Evolutionary conservation across 116 monocot genomes (phyloP).

Genomic region (Posidonia oceanica): DNA sequence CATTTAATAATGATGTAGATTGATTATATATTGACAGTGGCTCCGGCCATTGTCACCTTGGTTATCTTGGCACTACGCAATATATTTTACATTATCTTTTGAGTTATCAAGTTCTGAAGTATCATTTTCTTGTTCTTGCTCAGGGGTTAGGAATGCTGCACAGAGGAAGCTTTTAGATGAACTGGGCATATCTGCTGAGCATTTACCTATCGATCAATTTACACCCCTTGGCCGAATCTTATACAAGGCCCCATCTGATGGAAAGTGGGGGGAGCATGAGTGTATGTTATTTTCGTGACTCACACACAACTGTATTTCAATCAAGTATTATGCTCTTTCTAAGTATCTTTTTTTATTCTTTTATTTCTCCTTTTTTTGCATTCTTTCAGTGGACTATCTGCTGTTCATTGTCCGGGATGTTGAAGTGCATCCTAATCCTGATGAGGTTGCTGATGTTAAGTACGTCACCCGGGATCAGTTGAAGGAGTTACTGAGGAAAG

Average conservation of each 20-base stretch:
- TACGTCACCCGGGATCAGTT: constrained; percentile 63
- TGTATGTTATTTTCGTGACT: constrained; percentile 26
- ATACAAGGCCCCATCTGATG: constrained; percentile 96
- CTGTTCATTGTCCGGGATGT: constrained; percentile 91
- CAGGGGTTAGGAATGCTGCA: constrained; percentile 89
- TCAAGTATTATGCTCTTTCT: neutral
- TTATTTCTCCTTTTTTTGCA: neutral
- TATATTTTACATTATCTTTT: no score
- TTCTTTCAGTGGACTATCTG: constrained; percentile 76
- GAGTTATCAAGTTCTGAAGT: no score
- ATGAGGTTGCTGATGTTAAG: constrained; percentile 76
- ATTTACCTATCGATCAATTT: constrained; percentile 72
- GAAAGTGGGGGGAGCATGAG: constrained; percentile 99
- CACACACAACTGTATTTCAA: no score
- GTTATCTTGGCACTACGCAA: no score
- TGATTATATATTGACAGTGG: no score
- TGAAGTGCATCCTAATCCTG: constrained; percentile 58
- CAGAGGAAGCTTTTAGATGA: constrained; percentile 87
- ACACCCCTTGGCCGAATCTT: constrained; percentile 74
- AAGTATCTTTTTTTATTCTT: no score
- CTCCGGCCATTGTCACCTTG: no score
- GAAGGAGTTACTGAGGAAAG: constrained; percentile 72
- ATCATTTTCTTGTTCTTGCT: neutral
- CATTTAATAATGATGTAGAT: no score
- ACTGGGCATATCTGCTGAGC: constrained; percentile 63